phyloP scores from a whole-genome alignment of 805 yeast genomes.

The Nakazawaea ernobii region DNA sequence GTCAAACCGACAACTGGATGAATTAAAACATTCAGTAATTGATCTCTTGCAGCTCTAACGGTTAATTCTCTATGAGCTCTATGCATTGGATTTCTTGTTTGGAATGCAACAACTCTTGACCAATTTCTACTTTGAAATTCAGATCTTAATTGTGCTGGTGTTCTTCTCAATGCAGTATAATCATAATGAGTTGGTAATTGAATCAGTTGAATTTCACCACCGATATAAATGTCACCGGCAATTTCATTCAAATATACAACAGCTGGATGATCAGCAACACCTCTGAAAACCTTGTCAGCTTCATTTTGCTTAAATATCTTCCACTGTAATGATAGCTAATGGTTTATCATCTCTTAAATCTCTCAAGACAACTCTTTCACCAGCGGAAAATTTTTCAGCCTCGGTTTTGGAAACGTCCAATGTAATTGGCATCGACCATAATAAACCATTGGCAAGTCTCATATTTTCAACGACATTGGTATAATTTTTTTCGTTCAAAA shows the following conservation, averaged over 20 bases:
- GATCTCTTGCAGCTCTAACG: constrained; percentile 92
- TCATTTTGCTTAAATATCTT: constrained; percentile 73
- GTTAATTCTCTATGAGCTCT: constrained; percentile 96
- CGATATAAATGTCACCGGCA: constrained; percentile 81
- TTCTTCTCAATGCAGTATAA: constrained; percentile 78
- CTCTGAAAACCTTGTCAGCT: constrained; percentile 86
- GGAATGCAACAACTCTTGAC: constrained; percentile 92
- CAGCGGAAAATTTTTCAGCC: constrained; percentile 42
- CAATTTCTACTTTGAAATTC: constrained; percentile 80
- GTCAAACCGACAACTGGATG: constrained; percentile 98
- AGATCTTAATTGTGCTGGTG: constrained; percentile 84
- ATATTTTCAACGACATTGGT: constrained; percentile 59
- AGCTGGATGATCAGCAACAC: constrained; percentile 97
- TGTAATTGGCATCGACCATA: constrained; percentile 93
- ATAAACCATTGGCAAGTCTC: constrained; percentile 67
- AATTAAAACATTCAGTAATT: constrained; percentile 80
- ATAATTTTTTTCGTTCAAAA: constrained; percentile 63
- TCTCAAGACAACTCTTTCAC: constrained; percentile 63
- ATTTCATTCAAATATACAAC: constrained; percentile 61
- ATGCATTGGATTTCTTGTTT: constrained; percentile 98
- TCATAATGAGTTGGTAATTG: constrained; percentile 85
- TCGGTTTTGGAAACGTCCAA: constrained; percentile 59
- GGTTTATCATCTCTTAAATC: constrained; percentile 79
- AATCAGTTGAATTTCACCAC: constrained; percentile 84
- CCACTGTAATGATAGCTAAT: constrained; percentile 75